phyloP scores from a whole-genome alignment of 257 asterid genomes.

The Solanum pennellii region DNA sequence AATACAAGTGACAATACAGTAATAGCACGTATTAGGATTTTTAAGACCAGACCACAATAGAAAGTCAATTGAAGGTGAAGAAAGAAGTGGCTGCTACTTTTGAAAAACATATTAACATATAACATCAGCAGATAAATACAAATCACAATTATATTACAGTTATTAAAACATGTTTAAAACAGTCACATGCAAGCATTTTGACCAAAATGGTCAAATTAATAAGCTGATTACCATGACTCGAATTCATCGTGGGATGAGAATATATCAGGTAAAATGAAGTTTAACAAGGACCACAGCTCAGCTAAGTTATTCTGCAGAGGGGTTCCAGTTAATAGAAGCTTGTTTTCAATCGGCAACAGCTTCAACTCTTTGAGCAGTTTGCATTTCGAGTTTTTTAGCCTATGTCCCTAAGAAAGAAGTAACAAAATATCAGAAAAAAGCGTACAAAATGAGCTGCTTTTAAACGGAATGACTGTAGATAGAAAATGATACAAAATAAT shows the following conservation, averaged over 20 bases:
- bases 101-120: background rate
- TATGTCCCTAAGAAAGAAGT: conserved; percentile 66
- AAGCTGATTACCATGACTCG: conserved; percentile 72
- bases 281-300: conserved; percentile 96
- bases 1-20: background rate
- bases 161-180: background rate
- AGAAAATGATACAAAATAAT: background rate
- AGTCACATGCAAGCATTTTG: background rate
- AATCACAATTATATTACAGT: conserved; percentile 4
- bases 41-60: background rate
- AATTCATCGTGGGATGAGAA: conserved; percentile 91
- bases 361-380: conserved; percentile 66
- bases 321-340: conserved; percentile 95
- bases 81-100: background rate
- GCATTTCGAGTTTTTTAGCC: conserved; percentile 88
- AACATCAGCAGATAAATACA: background rate
- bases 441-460: background rate
- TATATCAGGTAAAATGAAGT: conserved; percentile 95
- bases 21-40: background rate
- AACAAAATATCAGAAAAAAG: background rate
- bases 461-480: background rate
- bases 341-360: conserved; percentile 57
- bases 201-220: background rate
- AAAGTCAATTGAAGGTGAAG: background rate
- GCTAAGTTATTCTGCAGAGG: conserved; percentile 97